Evolutionary conservation across 2,329 filamentous ascomycete genomes (phyloP).

Genomic region (Microdochium trichocladiopsis): DNA sequence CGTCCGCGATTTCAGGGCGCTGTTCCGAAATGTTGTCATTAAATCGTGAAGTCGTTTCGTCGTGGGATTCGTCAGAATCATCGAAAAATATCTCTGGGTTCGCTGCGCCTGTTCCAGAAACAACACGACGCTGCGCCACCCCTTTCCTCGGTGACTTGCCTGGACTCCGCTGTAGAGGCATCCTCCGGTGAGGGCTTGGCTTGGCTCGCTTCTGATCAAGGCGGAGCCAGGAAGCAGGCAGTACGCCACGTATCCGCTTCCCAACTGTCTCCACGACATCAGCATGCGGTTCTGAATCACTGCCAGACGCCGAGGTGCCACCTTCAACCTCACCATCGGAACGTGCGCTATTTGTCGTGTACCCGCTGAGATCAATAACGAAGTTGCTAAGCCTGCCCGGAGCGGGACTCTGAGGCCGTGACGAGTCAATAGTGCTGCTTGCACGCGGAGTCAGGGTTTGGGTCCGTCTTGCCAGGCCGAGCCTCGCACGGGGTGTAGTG

Average conservation of each 20-base stretch:
- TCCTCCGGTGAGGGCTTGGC: constrained; percentile 13
- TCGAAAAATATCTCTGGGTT: constrained; percentile 29
- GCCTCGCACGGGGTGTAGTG: constrained; percentile 9
- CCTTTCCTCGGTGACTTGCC: constrained; percentile 35
- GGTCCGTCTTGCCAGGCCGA: constrained; percentile 5
- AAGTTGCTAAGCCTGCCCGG: constrained; percentile 8
- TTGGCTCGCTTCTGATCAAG: constrained; percentile 35
- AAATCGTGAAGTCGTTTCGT: constrained; percentile 15
- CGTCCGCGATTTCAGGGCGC: constrained; percentile 3
- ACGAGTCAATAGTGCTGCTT: constrained; percentile 15
- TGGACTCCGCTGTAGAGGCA: constrained; percentile 23
- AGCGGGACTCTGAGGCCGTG: constrained; percentile 15
- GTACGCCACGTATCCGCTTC: constrained; percentile 49
- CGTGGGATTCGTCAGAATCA: constrained; percentile 35
- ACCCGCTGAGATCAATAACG: constrained; percentile 17
- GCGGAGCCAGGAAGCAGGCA: constrained; percentile 62
- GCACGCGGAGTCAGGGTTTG: constrained; percentile 16
- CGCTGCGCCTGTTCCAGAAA: not conserved
- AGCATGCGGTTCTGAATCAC: constrained; percentile 30
- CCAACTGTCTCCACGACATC: constrained; percentile 17
- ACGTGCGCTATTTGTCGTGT: not conserved
- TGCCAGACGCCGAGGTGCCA: constrained; percentile 6
- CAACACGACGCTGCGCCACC: constrained; percentile 36
- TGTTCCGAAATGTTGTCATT: constrained; percentile 2
- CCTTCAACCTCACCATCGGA: constrained; percentile 7